Percentiles rank a stretch among this genome's conserved stretches.
phyloP scores from a whole-genome alignment of 306 rosid genomes.

The Fragaria nilgerrensis region DNA sequence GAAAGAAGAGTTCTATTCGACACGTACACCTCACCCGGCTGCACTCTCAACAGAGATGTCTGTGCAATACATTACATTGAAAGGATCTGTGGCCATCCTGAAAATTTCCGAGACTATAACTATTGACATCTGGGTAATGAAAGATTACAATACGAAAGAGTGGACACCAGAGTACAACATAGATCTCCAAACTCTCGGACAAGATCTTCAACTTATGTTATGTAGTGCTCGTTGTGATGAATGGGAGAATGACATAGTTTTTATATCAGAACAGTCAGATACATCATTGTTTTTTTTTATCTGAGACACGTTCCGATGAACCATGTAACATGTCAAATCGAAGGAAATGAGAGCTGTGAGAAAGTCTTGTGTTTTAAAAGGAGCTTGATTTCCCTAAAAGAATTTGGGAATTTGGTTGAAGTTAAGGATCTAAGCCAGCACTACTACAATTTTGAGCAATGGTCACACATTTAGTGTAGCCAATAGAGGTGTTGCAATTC shows the following conservation, averaged over 20 bases:
- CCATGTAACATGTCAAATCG: not conserved
- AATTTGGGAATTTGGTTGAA: not conserved
- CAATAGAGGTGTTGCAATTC: too few relatives aligned
- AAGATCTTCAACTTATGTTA: too few relatives aligned
- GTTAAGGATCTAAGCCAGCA: not conserved
- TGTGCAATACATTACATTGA: too few relatives aligned
- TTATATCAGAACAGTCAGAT: not conserved
- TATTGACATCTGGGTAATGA: too few relatives aligned
- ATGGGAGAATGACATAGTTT: not conserved
- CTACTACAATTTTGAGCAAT: too few relatives aligned
- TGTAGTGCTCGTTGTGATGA: too few relatives aligned
- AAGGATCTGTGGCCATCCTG: too few relatives aligned
- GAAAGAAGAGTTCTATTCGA: not conserved
- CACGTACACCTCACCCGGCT: not conserved
- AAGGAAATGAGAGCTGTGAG: not conserved
- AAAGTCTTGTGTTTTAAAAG: not conserved
- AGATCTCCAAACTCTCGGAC: too few relatives aligned
- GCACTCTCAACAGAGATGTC: not conserved
- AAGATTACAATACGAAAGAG: too few relatives aligned
- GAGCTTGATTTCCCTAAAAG: not conserved
- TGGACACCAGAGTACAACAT: too few relatives aligned
- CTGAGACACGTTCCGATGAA: not conserved
- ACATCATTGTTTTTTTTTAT: not conserved
- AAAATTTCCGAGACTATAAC: too few relatives aligned
- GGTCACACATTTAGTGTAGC: too few relatives aligned